phyloP scores from a whole-genome alignment of 768 basidiomycete species.

The Neoboletus subvelutipes region DNA sequence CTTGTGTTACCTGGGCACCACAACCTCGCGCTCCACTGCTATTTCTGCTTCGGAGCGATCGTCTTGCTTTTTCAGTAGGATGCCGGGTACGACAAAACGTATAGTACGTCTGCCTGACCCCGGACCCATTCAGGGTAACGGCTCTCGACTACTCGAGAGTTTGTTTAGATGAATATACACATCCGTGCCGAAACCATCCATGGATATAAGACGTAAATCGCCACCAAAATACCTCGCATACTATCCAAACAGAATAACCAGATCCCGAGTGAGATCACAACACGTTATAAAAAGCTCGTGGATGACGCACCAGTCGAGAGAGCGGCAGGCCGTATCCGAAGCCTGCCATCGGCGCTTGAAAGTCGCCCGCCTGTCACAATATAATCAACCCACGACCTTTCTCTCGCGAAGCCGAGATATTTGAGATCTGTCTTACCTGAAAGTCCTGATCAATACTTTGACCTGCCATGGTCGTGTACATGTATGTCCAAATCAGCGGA shows the following conservation, averaged over 20 bases:
- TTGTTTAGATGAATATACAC: slow-evolving; percentile 90
- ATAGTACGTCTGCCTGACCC: background rate
- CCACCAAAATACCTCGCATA: slow-evolving; percentile 96
- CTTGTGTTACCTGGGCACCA: background rate
- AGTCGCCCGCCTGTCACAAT: slow-evolving; percentile 65
- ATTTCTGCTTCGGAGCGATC: background rate
- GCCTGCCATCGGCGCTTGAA: slow-evolving; percentile 97
- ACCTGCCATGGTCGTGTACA: slow-evolving; percentile 85
- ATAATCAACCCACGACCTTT: background rate
- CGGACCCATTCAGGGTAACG: slow-evolving; percentile 44
- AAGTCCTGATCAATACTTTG: slow-evolving; percentile 76
- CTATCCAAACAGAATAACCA: slow-evolving; percentile 32
- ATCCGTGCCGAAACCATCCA: slow-evolving; percentile 95
- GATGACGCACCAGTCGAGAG: slow-evolving; percentile 70
- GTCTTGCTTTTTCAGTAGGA: background rate
- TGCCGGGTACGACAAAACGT: background rate
- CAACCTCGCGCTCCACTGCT: background rate
- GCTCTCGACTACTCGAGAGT: slow-evolving; percentile 81
- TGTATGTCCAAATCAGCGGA: slow-evolving; percentile 97
- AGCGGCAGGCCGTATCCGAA: slow-evolving; percentile 93
- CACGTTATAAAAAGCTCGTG: background rate
- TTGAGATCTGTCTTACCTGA: slow-evolving; percentile 23
- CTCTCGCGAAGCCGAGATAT: background rate
- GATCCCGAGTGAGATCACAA: background rate
- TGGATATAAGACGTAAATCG: slow-evolving; percentile 87